A percentile compares a stretch with the other conserved stretches of the same genome.
phyloP scores from a whole-genome alignment of 2,329 filamentous ascomycete species.

The Didymella pomorum region DNA sequence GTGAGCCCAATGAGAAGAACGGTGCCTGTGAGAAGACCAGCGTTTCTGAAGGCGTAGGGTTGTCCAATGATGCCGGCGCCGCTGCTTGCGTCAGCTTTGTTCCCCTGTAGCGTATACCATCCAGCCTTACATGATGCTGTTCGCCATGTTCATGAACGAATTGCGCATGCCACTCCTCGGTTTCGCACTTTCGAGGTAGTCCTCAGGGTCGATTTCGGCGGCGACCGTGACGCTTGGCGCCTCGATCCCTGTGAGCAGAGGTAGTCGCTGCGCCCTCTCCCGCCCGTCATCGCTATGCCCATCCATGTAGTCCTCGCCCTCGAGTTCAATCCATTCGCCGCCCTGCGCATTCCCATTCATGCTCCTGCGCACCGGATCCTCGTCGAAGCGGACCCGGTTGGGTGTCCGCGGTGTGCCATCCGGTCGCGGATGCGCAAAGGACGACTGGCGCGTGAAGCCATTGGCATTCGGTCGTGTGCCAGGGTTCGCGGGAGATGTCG shows the following conservation, averaged over 20 bases:
- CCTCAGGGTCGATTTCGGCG: slow-evolving; percentile 65
- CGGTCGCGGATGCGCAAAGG: slow-evolving; percentile 57
- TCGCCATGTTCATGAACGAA: slow-evolving; percentile 99
- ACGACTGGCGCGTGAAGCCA: slow-evolving; percentile 50
- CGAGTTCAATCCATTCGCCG: slow-evolving; percentile 58
- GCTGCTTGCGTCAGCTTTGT: slow-evolving; percentile 39
- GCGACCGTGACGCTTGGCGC: slow-evolving; percentile 79
- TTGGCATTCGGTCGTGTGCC: slow-evolving; percentile 37
- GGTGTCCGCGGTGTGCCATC: slow-evolving; percentile 68
- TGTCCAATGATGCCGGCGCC: slow-evolving; percentile 77
- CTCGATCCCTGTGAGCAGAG: slow-evolving; percentile 71
- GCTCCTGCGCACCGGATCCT: slow-evolving; percentile 42
- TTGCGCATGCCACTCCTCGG: slow-evolving; percentile 86
- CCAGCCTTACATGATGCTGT: slow-evolving; percentile 79
- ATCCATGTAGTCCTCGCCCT: slow-evolving; percentile 68
- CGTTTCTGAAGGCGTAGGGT: slow-evolving; percentile 94
- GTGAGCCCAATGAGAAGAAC: slow-evolving; percentile 81
- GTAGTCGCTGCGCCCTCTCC: slow-evolving; percentile 63
- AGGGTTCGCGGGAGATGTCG: slow-evolving; percentile 40
- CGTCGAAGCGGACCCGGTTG: slow-evolving; percentile 78
- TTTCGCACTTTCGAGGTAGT: slow-evolving; percentile 67
- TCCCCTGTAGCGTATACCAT: background rate
- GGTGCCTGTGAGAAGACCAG: slow-evolving; percentile 82
- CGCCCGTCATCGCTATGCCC: slow-evolving; percentile 49
- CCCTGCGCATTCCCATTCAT: slow-evolving; percentile 44